phyloP scores from a whole-genome alignment of 2,329 filamentous ascomycete genomes.

The Microcyclospora pomicola region DNA sequence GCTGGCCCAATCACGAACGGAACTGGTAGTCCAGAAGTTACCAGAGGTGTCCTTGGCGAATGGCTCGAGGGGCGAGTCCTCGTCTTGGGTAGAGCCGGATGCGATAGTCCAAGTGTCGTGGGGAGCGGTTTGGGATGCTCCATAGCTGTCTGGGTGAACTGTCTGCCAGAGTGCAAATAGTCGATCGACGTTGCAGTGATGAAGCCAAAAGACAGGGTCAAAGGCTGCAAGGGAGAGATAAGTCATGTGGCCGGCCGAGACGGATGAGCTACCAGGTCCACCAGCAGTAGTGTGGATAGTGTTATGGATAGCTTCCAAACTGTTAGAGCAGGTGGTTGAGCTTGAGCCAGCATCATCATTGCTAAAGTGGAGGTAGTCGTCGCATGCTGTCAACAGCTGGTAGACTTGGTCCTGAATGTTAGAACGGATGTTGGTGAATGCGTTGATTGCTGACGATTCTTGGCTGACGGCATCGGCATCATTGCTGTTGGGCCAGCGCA shows the following conservation, averaged over 20 bases:
- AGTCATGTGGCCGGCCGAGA: conserved; percentile 18
- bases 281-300: conserved; percentile 19
- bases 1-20: conserved; percentile 40
- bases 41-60: conserved; percentile 47
- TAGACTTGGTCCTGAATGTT: conserved; percentile 21
- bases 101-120: conserved; percentile 19
- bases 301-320: conserved; percentile 24
- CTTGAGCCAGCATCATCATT: conserved; percentile 15
- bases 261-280: conserved; percentile 9
- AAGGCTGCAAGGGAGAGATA: conserved; percentile 18
- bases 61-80: conserved; percentile 34
- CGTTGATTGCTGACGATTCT: conserved; percentile 6
- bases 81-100: conserved; percentile 10
- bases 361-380: conserved; percentile 18
- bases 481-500: conserved; percentile 19
- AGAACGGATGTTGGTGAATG: conserved; percentile 17
- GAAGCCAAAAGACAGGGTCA: conserved; percentile 23
- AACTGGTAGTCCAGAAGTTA: conserved; percentile 54
- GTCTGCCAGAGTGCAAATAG: conserved; percentile 22
- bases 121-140: conserved; percentile 12
- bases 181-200: conserved; percentile 23
- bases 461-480: conserved; percentile 10
- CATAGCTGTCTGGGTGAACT: conserved; percentile 14
- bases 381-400: conserved; percentile 20
- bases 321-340: conserved; percentile 18